Evolutionary conservation across 2,329 filamentous ascomycete species (phyloP), one percentile per base, ranked within the genome.

Genomic region (Trichoderma simmonsii): DNA sequence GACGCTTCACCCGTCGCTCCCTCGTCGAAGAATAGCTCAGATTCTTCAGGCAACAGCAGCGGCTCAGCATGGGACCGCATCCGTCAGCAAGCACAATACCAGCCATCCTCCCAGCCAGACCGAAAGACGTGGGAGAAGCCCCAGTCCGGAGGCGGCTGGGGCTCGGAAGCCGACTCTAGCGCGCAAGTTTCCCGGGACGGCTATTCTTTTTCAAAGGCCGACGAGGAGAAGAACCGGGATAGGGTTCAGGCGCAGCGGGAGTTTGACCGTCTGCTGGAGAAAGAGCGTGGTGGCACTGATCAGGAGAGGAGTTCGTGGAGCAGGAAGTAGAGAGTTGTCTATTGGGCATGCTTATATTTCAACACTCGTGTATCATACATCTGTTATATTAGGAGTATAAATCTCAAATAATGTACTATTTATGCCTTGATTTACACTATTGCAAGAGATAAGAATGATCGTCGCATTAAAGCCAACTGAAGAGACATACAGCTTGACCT

Each of bases 181-280:
- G 72, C 70, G 9, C 75, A 74, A 39, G 71, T 69, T 24, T 54
- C 72, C 6, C 75, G 71, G 6, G 77, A 81, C 8, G 77, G 74
- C 39, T 85, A 80, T 72, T 75, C 80, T 0, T 85, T 81, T 71
- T 79, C 80, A 4, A 73, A 74, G 4, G 73, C 77, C 2, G 83
- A 84, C 9, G 81, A 81, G 69, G 82, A 84, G 26, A 81, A 76
- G 71, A 74, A 75, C n/a, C 76, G 79, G 18, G 81, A 81, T 57
- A 86, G 83, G 76, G 81, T 81, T 9, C 81, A 85, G 73, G 85
- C 86, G 6, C 86, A 88, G 72, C 82, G 79, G 72, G 85, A 88
- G 34, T 88, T 87, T 74, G 86, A 88, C 72, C 79, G 79, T 24
- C 79, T 87, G 71, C 71, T 87, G 3, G 85, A 87, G 56, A 78